A percentile compares a stretch with the other conserved stretches of the same genome.
These are phyloP conservation scores for Volvox carteri DNA, from an alignment of 163 green algal genomes.

Conservation along the genomic window DNA sequence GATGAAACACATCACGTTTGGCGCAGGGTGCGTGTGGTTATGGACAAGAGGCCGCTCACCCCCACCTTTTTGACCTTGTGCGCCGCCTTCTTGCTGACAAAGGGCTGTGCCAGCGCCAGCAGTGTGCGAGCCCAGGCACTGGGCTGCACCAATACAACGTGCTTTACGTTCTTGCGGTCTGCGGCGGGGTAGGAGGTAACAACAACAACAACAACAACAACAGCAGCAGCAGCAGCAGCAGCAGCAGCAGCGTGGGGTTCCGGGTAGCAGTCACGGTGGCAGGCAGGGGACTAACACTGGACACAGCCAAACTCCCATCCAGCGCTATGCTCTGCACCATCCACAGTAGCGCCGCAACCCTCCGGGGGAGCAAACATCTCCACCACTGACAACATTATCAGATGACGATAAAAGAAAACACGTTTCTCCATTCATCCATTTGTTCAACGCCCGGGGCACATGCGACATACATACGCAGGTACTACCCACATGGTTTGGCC, in stretches of 20 bases:
- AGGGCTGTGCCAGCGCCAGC: constrained; percentile 79
- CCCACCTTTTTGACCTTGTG: constrained; percentile 83
- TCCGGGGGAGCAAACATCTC: neutral
- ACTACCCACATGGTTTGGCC: constrained; percentile 72
- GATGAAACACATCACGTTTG: too few species aligned
- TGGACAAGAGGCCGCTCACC: too few species aligned
- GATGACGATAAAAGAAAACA: too few species aligned
- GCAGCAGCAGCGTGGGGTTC: too few species aligned
- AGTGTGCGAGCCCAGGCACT: constrained; percentile 57
- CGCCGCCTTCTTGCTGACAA: constrained; percentile 83
- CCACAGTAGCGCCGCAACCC: too few species aligned
- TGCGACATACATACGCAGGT: neutral
- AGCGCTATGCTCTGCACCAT: too few species aligned
- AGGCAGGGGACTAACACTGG: too few species aligned
- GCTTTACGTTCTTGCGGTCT: constrained; percentile 88
- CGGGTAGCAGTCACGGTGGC: too few species aligned
- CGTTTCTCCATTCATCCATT: too few species aligned
- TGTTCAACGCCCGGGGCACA: too few species aligned
- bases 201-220: neutral
- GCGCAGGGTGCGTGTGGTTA: too few species aligned
- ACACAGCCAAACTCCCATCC: neutral
- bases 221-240: neutral
- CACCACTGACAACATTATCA: neutral
- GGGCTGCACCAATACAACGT: constrained; percentile 85
- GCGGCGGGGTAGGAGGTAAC: too few species aligned